Percentiles rank a stretch among this genome's conserved stretches.
These are phyloP conservation scores for Picocystis sp. DNA, from an alignment of 163 green algal genomes.

Conservation along the genomic window DNA sequence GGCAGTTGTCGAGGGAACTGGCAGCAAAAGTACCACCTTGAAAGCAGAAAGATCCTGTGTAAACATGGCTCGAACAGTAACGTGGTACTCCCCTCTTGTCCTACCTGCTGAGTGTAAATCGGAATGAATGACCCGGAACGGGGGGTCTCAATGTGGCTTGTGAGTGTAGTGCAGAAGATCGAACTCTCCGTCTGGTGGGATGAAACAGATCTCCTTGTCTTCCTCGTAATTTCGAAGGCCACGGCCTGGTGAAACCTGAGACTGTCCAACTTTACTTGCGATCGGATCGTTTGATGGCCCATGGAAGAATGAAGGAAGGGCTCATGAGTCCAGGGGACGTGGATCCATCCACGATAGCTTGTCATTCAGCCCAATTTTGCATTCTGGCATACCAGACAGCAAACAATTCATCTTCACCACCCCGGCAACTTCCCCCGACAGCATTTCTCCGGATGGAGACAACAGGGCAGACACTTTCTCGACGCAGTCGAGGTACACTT, in stretches of 20 bases:
- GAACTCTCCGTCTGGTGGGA: constrained; percentile 5
- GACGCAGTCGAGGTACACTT: constrained; percentile 6
- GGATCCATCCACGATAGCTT: background rate
- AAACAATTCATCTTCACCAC: constrained; percentile 3
- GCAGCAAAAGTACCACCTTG: constrained; percentile 4
- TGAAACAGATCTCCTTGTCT: constrained; percentile 4
- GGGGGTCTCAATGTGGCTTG: constrained; percentile 1
- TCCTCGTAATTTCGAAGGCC: constrained; percentile 1
- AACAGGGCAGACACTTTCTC: constrained; percentile 4
- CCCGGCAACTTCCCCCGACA: background rate
- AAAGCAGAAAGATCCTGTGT: background rate
- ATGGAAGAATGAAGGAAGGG: background rate
- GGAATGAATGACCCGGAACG: constrained; percentile 2
- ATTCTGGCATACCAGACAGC: constrained; percentile 7
- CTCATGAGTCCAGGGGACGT: too few relatives aligned
- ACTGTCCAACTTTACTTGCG: constrained; percentile 2
- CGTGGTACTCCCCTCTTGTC: constrained; percentile 5
- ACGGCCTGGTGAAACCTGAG: constrained; percentile 7
- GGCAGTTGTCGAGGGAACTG: constrained; percentile 1
- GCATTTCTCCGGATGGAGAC: background rate
- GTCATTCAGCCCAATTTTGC: constrained; percentile 5
- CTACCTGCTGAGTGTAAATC: constrained; percentile 1
- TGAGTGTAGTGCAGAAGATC: constrained; percentile 7
- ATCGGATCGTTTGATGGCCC: background rate
- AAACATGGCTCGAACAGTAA: constrained; percentile 2